Evolutionary conservation across 805 yeast species (phyloP).

Genomic region (Sugiyamaella lignohabitans): DNA sequence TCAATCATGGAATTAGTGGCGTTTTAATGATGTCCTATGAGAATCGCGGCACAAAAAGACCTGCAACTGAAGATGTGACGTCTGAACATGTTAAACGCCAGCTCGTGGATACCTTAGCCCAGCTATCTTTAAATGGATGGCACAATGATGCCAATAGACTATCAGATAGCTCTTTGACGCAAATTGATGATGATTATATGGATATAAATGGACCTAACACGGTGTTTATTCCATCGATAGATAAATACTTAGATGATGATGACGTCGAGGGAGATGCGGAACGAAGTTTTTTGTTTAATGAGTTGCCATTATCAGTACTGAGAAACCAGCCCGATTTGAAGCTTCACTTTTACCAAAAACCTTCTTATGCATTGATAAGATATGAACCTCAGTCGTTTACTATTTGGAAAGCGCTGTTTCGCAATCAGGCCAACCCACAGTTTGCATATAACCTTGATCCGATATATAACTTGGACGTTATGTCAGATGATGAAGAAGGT

Average conservation of each 20-base stretch:
- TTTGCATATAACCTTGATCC: too few species aligned
- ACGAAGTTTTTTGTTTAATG: slow-evolving; percentile 15
- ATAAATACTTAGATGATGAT: slow-evolving; percentile 20
- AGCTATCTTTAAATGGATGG: slow-evolving; percentile 10
- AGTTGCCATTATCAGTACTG: slow-evolving; percentile 15
- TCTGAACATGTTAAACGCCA: slow-evolving; percentile 37
- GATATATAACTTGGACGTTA: too few species aligned
- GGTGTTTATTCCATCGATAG: slow-evolving; percentile 24
- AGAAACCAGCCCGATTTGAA: neutral
- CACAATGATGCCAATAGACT: too few species aligned
- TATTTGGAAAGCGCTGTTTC: slow-evolving; percentile 2
- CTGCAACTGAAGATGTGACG: slow-evolving; percentile 3
- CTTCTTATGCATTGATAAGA: slow-evolving; percentile 10
- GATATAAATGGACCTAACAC: slow-evolving; percentile 18
- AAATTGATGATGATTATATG: slow-evolving; percentile 14
- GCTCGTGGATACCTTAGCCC: slow-evolving; percentile 11
- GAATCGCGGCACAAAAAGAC: slow-evolving; percentile 2
- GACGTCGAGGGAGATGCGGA: slow-evolving; percentile 16
- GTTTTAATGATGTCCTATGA: too few species aligned
- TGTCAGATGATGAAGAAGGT: too few species aligned
- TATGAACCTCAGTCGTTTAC: slow-evolving; percentile 7
- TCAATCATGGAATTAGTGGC: too few species aligned
- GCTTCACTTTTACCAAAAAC: slow-evolving; percentile 16
- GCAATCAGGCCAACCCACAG: too few species aligned
- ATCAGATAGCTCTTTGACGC: too few species aligned